Evolutionary conservation across 2,329 filamentous ascomycete genomes (phyloP).

Genomic region (Neurospora crassa): DNA sequence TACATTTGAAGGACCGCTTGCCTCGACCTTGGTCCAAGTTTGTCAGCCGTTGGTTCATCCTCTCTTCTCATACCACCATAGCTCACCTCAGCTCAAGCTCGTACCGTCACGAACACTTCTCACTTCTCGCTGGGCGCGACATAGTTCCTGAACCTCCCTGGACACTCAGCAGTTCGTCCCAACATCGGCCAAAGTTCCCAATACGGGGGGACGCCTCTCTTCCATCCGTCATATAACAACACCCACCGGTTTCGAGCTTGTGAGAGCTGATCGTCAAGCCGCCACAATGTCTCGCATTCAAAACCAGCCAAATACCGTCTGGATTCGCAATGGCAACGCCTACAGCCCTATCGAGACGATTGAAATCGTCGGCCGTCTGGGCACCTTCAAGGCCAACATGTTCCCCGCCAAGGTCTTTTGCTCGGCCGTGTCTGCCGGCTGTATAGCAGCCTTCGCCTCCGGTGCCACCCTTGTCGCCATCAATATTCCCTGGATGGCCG

Average conservation of each 20-base stretch:
- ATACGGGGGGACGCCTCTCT: not conserved
- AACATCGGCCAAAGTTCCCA: not conserved
- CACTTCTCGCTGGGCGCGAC: not conserved
- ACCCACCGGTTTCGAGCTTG: conserved; percentile 4
- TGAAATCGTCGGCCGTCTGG: conserved; percentile 40
- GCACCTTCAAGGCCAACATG: conserved; percentile 41
- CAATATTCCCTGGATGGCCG: conserved; percentile 36
- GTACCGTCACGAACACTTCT: not conserved
- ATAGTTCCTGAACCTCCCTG: not conserved
- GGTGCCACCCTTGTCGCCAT: conserved; percentile 36
- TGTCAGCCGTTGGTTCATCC: not conserved
- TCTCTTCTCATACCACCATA: not conserved
- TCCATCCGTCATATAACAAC: not conserved
- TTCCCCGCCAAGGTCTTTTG: conserved; percentile 42
- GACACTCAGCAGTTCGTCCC: not conserved
- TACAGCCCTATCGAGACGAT: conserved; percentile 39
- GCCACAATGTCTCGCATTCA: not conserved
- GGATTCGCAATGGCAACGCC: conserved; percentile 22
- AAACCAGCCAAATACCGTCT: not conserved
- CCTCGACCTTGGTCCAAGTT: not conserved
- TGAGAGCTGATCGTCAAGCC: not conserved
- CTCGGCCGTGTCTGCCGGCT: conserved; percentile 40
- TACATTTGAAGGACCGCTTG: not conserved
- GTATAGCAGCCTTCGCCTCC: conserved; percentile 40
- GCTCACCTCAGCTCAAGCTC: not conserved